phyloP scores from a whole-genome alignment of 2,329 filamentous ascomycete genomes.

The Nothomitra cinnamomea region DNA sequence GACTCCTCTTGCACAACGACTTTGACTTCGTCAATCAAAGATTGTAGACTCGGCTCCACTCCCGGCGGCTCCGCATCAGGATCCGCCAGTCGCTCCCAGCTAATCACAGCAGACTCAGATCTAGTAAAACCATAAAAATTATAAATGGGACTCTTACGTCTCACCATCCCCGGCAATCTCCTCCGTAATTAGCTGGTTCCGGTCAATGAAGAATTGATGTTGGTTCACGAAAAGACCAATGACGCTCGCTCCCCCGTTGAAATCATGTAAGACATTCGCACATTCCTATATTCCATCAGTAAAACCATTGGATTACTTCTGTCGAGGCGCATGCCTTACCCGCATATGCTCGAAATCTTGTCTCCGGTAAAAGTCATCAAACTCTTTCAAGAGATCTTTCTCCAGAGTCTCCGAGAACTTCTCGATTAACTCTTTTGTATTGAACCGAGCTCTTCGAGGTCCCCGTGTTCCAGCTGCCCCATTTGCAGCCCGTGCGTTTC shows the following conservation, averaged over 20 bases:
- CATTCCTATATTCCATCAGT: constrained; percentile 40
- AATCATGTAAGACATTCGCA: constrained; percentile 82
- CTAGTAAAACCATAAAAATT: constrained; percentile 3
- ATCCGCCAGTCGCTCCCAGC: constrained; percentile 85
- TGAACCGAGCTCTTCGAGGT: constrained; percentile 29
- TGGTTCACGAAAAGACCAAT: constrained; percentile 96
- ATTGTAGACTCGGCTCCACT: constrained; percentile 83
- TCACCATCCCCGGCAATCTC: constrained; percentile 60
- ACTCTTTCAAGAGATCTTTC: constrained; percentile 87
- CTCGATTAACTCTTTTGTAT: constrained; percentile 80
- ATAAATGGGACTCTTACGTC: constrained; percentile 17
- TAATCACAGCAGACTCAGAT: constrained; percentile 32
- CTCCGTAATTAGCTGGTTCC: constrained; percentile 78
- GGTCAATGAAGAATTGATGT: constrained; percentile 97
- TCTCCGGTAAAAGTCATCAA: constrained; percentile 88
- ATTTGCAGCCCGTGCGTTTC: constrained; percentile 19
- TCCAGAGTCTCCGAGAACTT: constrained; percentile 93
- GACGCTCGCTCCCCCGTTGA: constrained; percentile 88
- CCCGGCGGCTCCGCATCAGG: constrained; percentile 84
- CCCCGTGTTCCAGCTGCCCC: constrained; percentile 32
- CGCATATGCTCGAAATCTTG: constrained; percentile 98
- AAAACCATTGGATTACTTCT: background rate
- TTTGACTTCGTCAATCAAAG: constrained; percentile 81
- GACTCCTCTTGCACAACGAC: constrained; percentile 95
- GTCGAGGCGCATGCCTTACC: constrained; percentile 11